These are phyloP conservation scores for Saturnispora kantuleensis DNA, from an alignment of 805 yeast genomes.

Conservation along the genomic window DNA sequence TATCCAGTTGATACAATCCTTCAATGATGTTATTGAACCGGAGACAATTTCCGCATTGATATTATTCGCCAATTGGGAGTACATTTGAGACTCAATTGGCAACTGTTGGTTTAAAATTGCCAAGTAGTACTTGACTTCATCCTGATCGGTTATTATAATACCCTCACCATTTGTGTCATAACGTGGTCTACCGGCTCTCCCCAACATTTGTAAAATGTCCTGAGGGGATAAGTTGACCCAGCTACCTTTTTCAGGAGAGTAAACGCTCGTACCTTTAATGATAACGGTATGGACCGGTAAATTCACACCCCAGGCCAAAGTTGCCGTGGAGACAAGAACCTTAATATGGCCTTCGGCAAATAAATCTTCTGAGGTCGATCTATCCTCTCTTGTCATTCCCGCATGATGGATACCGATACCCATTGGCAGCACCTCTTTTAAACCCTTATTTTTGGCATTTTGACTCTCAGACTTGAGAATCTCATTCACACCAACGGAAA, in stretches of 20 bases:
- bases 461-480: constrained; percentile 57
- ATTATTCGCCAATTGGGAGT: constrained; percentile 59
- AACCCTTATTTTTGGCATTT: constrained; percentile 38
- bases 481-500: constrained; percentile 50
- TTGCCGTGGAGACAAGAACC: constrained; percentile 82
- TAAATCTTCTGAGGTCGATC: constrained; percentile 71
- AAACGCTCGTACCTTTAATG: constrained; percentile 87
- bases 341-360: constrained; percentile 84
- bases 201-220: constrained; percentile 93
- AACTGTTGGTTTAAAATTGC: constrained; percentile 86
- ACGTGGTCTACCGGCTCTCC: constrained; percentile 95
- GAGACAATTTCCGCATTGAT: constrained; percentile 80
- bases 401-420: constrained; percentile 94
- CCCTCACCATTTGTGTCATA: constrained; percentile 92
- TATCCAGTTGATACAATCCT: constrained; percentile 75
- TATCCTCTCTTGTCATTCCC: constrained; percentile 63
- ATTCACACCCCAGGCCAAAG: constrained; percentile 96
- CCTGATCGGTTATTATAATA: constrained; percentile 78
- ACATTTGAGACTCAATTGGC: constrained; percentile 84
- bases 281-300: constrained; percentile 92
- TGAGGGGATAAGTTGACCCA: constrained; percentile 94
- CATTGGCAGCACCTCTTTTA: constrained; percentile 49
- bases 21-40: constrained; percentile 50
- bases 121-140: constrained; percentile 77
- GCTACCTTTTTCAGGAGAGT: constrained; percentile 79